Base-by-base conservation (phyloP, 768 basidiomycete species). In the Trametes cingulata region DNA sequence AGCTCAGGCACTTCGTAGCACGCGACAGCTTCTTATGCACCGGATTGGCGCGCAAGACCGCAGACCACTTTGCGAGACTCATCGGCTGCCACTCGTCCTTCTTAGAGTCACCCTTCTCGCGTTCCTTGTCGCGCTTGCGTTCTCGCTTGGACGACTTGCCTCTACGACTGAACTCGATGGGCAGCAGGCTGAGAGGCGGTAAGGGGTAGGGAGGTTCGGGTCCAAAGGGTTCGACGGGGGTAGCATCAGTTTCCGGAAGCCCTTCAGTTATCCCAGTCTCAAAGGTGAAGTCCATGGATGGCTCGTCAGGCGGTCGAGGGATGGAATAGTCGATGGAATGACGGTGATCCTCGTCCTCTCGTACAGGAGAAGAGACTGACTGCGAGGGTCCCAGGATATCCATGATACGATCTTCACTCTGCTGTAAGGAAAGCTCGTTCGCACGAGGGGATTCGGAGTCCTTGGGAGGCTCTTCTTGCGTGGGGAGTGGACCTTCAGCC, bases 1-100 rank as follows among this genome's bases (percentile, higher is more conserved):
- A 90, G 54, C 78, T 91, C 61, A 95, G 67, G 62, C 89, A 92
- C 71, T 95, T 95, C 6, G 82, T 78, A 14, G 91, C 84, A 53
- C 85, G 81, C 42, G 86, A 75, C 12, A 93, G 81, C 64, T 80
- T 85, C 71, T 80, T 85, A 76, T 86, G 83, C 20, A 91, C 78
- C 2, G 93, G 92, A 69, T 94, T 95, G 29, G 88, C 85, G 58
- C 80, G 81, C 29, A 94, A 72, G n/a, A 80, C 78, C 2, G 89
- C 90, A 24, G 85, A 81, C 92, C 91, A 78, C 43, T 70, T 70
- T 33, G 67, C 68, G 9, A 75, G 62, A 42, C 75, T 74, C 53
- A 93, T 71, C 77, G 82, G 84, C 20, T 75, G 65, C 78, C 83
- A 86, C 29, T 90, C 90, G 19, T 87, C 85, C 60, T 73, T 72